phyloP scores from a whole-genome alignment of 108 stramenopile species.

The Parietichytrium sp. region DNA sequence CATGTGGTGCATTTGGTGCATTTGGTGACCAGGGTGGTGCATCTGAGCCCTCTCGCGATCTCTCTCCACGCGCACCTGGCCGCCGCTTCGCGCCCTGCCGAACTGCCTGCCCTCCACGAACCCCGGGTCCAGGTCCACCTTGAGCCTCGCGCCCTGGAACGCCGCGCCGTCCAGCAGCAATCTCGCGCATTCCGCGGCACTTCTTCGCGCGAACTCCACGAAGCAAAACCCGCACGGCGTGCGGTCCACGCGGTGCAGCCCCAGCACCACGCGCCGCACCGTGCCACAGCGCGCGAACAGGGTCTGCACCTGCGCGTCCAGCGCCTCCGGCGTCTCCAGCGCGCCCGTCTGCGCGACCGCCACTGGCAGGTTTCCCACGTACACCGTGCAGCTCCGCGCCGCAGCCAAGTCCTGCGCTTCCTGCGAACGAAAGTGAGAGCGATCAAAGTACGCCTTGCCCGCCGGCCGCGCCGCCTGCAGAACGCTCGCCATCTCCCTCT shows the following conservation, averaged over 20 bases:
- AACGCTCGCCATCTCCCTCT: neutral
- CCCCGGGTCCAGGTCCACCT: constrained; percentile 13
- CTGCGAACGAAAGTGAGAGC: neutral
- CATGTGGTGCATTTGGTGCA: no score
- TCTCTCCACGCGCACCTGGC: neutral
- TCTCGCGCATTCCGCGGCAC: neutral
- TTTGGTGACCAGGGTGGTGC: no score
- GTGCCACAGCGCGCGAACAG: constrained; percentile 10
- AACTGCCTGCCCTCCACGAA: constrained; percentile 12
- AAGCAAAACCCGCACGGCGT: constrained; percentile 37
- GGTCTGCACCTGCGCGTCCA: constrained; percentile 13
- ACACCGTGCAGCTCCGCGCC: neutral
- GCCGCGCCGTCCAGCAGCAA: neutral
- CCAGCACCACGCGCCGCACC: constrained; percentile 9
- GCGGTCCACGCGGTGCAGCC: constrained; percentile 23
- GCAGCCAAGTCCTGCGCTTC: neutral
- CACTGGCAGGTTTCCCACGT: constrained; percentile 16
- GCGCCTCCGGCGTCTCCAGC: neutral
- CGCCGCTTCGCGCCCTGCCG: constrained; percentile 28
- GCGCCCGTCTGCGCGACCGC: no score
- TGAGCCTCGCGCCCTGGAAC: neutral
- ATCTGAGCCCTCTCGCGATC: no score
- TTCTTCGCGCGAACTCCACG: neutral
- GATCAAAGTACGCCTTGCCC: constrained; percentile 9
- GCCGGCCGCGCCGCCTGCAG: neutral